phyloP scores from a whole-genome alignment of 176 grass and related monocot genomes.

The Hordeum vulgare region MorexV3_pseudomolecules_assembly NC_058520.1:507238610-507239109 shows the following conservation, averaged over 20 bases:
- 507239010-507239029: too few species aligned
- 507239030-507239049: too few species aligned
- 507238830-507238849: constrained; percentile 15
- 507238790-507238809: constrained; percentile 23
- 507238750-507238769: constrained; percentile 33
- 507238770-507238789: constrained; percentile 31
- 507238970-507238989: background rate
- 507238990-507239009: too few species aligned
- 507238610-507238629: constrained; percentile 2
- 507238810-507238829: background rate
- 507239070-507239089: too few species aligned
- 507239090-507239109: too few species aligned
- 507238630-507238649: background rate
- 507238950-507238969: background rate
- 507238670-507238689: background rate
- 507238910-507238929: background rate
- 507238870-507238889: constrained; percentile 5
- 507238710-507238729: constrained; percentile 83
- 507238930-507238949: background rate
- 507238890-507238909: background rate
- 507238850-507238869: constrained; percentile 17
- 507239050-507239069: too few species aligned
- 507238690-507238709: background rate
- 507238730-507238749: constrained; percentile 50
- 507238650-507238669: background rate